Conservation (phyloP, 2,329 filamentous ascomycete genomes). For the Aureobasidium sp. region DNA sequence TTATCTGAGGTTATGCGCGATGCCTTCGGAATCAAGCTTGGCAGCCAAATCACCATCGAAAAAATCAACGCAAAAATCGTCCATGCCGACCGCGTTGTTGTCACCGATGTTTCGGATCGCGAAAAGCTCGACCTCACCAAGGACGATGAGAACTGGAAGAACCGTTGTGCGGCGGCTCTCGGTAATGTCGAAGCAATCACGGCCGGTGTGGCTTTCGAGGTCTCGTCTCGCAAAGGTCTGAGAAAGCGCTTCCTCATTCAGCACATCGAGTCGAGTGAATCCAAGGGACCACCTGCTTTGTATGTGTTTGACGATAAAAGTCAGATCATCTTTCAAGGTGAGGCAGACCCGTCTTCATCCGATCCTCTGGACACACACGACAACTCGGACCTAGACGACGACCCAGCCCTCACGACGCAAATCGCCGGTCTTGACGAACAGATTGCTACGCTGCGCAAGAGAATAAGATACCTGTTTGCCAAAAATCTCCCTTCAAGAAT, state of each 20-base stretch:
- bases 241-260: conserved; percentile 57
- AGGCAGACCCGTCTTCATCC: background rate
- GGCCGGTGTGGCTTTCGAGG: conserved; percentile 64
- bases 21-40: conserved; percentile 63
- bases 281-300: conserved; percentile 3
- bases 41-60: conserved; percentile 59
- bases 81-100: conserved; percentile 51
- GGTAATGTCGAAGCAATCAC: conserved; percentile 60
- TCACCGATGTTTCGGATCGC: conserved; percentile 48
- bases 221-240: conserved; percentile 48
- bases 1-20: conserved; percentile 67
- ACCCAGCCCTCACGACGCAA: no score
- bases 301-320: conserved; percentile 22
- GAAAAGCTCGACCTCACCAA: conserved; percentile 22
- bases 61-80: conserved; percentile 45
- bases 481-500: no score
- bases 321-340: conserved; percentile 23
- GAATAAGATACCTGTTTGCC: no score
- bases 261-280: conserved; percentile 41
- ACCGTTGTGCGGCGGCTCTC: conserved; percentile 23
- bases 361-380: no score
- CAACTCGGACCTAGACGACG: no score
- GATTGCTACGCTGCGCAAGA: conserved; percentile 33
- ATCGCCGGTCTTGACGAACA: conserved; percentile 64
- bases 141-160: conserved; percentile 32